Evolutionary conservation across 2,329 filamentous ascomycete genomes (phyloP).

Genomic region (Colletotrichum abscissum): DNA sequence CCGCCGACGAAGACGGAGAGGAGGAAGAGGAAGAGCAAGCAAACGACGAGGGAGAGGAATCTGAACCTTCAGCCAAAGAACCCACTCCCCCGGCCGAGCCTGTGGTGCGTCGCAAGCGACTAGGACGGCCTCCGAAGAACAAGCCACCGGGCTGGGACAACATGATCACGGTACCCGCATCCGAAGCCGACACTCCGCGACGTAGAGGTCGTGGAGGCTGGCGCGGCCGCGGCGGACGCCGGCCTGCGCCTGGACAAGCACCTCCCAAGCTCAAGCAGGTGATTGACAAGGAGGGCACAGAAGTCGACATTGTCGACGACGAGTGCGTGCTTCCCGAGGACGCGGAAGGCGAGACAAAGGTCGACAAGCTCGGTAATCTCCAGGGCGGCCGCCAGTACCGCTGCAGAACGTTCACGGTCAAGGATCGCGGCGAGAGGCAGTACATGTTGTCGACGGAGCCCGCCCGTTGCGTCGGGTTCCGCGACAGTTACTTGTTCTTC

Average conservation of each 20-base stretch:
- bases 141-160: slow-evolving; percentile 82
- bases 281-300: slow-evolving; percentile 93
- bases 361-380: slow-evolving; percentile 88
- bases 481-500: slow-evolving; percentile 98
- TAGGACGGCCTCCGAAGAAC: slow-evolving; percentile 90
- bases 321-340: slow-evolving; percentile 92
- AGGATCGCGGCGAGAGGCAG: slow-evolving; percentile 82
- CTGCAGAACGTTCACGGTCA: slow-evolving; percentile 93
- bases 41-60: slow-evolving; percentile 54
- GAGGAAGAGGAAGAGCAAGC: slow-evolving; percentile 65
- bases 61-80: slow-evolving; percentile 57
- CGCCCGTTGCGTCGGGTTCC: slow-evolving; percentile 94
- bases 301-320: slow-evolving; percentile 90
- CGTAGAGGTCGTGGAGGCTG: slow-evolving; percentile 78
- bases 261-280: slow-evolving; percentile 85
- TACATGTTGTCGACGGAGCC: slow-evolving; percentile 99
- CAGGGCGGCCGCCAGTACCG: slow-evolving; percentile 90
- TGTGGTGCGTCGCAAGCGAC: slow-evolving; percentile 78
- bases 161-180: slow-evolving; percentile 65
- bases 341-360: slow-evolving; percentile 89
- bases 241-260: slow-evolving; percentile 76
- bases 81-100: slow-evolving; percentile 66
- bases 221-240: slow-evolving; percentile 73
- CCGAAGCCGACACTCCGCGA: slow-evolving; percentile 69
- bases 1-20: slow-evolving; percentile 60